These are phyloP conservation scores for Cydonia oblonga DNA, from an alignment of 331 rosid species.

Conservation along the genomic window DNA sequence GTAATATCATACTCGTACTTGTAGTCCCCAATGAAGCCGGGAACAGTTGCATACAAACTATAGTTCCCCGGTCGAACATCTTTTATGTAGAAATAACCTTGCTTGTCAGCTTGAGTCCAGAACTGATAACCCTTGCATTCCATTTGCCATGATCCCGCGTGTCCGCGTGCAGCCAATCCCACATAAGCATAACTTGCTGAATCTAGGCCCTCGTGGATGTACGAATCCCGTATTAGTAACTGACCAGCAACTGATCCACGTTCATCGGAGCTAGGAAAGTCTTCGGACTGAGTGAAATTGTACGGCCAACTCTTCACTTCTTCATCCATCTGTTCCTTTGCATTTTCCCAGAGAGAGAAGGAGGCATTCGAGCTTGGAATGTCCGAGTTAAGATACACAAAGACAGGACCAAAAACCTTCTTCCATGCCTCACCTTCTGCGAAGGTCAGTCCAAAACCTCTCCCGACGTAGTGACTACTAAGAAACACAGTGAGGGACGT, in stretches of 20 bases:
- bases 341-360: slow-evolving; percentile 44
- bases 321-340: slow-evolving; percentile 29
- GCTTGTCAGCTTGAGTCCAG: slow-evolving; percentile 46
- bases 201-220: background rate
- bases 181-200: slow-evolving; percentile 43
- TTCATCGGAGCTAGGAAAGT: slow-evolving; percentile 24
- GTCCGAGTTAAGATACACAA: slow-evolving; percentile 38
- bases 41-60: slow-evolving; percentile 69
- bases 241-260: slow-evolving; percentile 39
- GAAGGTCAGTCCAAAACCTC: slow-evolving; percentile 15
- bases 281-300: slow-evolving; percentile 33
- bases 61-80: slow-evolving; percentile 55
- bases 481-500: slow-evolving; percentile 49
- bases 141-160: slow-evolving; percentile 68
- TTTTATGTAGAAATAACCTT: slow-evolving; percentile 44
- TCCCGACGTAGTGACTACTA: slow-evolving; percentile 71
- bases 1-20: slow-evolving; percentile 22
- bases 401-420: slow-evolving; percentile 74
- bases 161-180: slow-evolving; percentile 70
- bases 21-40: slow-evolving; percentile 70
- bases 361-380: background rate
- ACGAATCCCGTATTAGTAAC: slow-evolving; percentile 36
- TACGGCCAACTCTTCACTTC: slow-evolving; percentile 62
- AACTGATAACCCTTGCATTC: slow-evolving; percentile 95
- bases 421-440: slow-evolving; percentile 54